Base-by-base conservation (phyloP, 164 flowering plant species). In the Nymphaea thermarum region DNA sequence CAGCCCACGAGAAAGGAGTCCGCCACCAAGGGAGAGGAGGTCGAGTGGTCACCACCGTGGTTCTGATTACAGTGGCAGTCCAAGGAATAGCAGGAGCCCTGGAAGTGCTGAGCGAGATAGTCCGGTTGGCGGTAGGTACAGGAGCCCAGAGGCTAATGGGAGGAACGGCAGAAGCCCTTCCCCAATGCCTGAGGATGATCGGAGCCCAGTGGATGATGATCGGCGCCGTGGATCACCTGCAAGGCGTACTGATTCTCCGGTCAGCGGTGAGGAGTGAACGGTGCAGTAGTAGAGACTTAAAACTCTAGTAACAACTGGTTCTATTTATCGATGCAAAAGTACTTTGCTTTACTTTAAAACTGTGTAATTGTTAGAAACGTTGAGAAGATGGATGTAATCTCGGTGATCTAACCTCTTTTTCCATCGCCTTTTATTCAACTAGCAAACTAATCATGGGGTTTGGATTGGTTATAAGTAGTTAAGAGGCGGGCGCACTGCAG, bases 31-130 rank as follows among this genome's bases (percentile, higher is more conserved):
- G 72, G 84, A 80, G 43, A 72, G 70, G 8, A 69, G 66, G 66
- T 62, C 43, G 41, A 74, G 70, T 12, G 67, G 62, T 7, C 60
- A 16, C 51, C 73, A 12, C 43, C 68, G 83, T 72, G 85, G 84
- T 36, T 85, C 96, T 15, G 90, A 84, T 43, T 80, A 85, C 62
- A 81, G 85, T 67, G 79, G 70, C 12, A 83, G 92, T 64, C 89
- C 88, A 6, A 79, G 79, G 68, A 83, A 77, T 74, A 80, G 84
- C 72, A 71, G 82, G 75, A 85, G 70, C 42, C 74, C 71, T 42
- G 47, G 25, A 12, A 72, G 70, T 51, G 67, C 66, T 10, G 74
- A 67, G 53, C 47, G 67, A 55, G 70, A 42, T 36, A 43, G 65
- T 41, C 67, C 70, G 53, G 57, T 3, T 8, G 57, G 15, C 14